Evolutionary conservation across 345 rosid species (phyloP), one percentile per base, ranked within the genome.

Genomic region (Eucalyptus pauciflora): DNA sequence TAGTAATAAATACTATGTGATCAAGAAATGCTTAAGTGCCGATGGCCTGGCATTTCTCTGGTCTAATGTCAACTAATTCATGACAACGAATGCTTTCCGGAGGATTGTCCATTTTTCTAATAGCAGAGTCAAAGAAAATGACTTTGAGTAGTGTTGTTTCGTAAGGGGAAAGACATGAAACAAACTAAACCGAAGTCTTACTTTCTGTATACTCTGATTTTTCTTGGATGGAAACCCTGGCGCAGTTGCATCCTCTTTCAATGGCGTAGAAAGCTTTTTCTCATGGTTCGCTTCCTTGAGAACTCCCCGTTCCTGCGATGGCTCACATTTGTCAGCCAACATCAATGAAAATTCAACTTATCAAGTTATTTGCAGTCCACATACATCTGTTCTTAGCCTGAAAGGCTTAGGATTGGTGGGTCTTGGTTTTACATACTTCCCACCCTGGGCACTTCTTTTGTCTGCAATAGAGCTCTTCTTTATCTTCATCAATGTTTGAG

Each of bases 391-490:
- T 93, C 99, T 94, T 69, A 98, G 95, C 89, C 99, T 92, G 90
- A 98, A 98, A 62, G 99, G 99, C 93, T 95, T 98, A 85, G 99
- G 99, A 94, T 95, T 93, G 13, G 99, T 98, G 48, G 96, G 94
- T 92, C 92, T 96, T 86, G 97, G 97, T 89, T 96, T 97, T 88
- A 87, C 90, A 79, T 92, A 93, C 92, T 94, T 94, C 86, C 92
- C 88, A 88, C 88, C 89, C 89, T 86, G 91, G 86, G 92, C 89
- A 71, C 90, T 88, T 45, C 31, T 86, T 31, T 88, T 91, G 54
- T 88, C 90, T 14, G 90, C 37, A n/a, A 79, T 83, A 52, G 92
- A 88, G 89, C 88, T 92, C 52, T 94, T 94, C 92, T 90, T 94
- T 29, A 88, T 89, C 86, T 90, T 96, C 31, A 88, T 89, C 60